Base-by-base conservation (phyloP, 108 stramenopile genomes). In the Cyclostephanos invisitatus region DNA sequence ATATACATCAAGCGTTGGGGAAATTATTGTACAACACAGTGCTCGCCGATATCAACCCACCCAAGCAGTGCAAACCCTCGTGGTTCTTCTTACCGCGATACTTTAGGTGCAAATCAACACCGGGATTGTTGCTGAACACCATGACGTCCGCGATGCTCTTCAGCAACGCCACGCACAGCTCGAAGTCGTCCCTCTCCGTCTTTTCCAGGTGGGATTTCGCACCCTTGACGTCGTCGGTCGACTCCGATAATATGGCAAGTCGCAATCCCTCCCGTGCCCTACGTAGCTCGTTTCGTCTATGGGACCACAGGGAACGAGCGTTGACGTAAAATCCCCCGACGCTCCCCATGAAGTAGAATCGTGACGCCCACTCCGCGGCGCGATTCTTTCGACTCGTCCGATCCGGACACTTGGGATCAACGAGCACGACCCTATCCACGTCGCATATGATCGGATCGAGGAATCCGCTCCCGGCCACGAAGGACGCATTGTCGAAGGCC, bases 111-210 rank as follows among this genome's bases (percentile, higher is more conserved):
- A 95, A 74, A 69, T 92, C 90, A 44, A 92, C 67, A 4, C 93
- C 91, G 38, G 88, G 84, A 53, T 90, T 89, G 83, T 95, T 95
- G 49, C 90, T 88, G 63, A 95, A 95, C 5, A 92, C 91, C 9
- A 82, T 72, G 35, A 89, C 77, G 46, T 95, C 91, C 51, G 87
- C 87, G 12, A 77, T 77, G 54, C 87, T 88, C 83, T 90, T 91
- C 20, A 91, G 49, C 58, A 93, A 56, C 40, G 85, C 74, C 56
- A 91, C 29, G 29, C 87, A 85, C 9, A 91, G 62, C 22, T 75
- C 76, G 74, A 89, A 89, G 22, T 88, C 82, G 62, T 88, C 86
- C 35, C 77, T 74, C 70, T 75, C 72, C 51, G 67, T 67, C 35
- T 53, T 49, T 63, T 84, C 57, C 54, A 79, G 40, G 36, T 51